Evolutionary conservation across 192 early-diverging fungal species (phyloP).

Genomic region (Podila minutissima): DNA sequence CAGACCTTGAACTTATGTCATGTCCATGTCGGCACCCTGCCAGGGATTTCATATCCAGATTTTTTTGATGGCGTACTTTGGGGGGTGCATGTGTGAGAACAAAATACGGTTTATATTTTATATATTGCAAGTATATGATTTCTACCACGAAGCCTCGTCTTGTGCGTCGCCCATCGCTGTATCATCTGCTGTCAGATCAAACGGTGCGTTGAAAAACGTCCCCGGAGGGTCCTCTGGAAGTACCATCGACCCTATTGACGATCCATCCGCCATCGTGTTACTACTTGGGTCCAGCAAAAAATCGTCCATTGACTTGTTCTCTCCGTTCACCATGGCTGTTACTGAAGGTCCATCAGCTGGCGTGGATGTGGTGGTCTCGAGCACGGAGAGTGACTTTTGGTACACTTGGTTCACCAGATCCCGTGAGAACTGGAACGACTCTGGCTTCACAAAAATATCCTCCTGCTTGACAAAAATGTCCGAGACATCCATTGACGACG

Average conservation of each 20-base stretch:
- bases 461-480: constrained; percentile 33
- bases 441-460: constrained; percentile 35
- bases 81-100: no score
- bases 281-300: neutral
- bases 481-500: constrained; percentile 8
- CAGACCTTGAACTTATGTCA: no score
- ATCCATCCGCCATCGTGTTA: constrained; percentile 11
- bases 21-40: no score
- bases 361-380: constrained; percentile 10
- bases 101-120: no score
- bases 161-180: constrained; percentile 42
- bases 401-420: constrained; percentile 51
- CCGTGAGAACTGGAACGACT: constrained; percentile 43
- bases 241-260: constrained; percentile 12
- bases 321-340: neutral
- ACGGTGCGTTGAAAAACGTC: constrained; percentile 36
- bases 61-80: no score
- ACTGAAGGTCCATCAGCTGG: neutral
- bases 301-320: neutral
- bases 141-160: constrained; percentile 12
- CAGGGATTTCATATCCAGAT: no score
- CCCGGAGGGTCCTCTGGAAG: constrained; percentile 19
- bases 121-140: no score
- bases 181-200: constrained; percentile 37
- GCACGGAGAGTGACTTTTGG: constrained; percentile 43